A percentile compares a stretch with the other conserved stretches of the same genome.
Evolutionary conservation across 1,139 yeast species (phyloP).

Genomic region (Scheffersomyces lignicola): DNA sequence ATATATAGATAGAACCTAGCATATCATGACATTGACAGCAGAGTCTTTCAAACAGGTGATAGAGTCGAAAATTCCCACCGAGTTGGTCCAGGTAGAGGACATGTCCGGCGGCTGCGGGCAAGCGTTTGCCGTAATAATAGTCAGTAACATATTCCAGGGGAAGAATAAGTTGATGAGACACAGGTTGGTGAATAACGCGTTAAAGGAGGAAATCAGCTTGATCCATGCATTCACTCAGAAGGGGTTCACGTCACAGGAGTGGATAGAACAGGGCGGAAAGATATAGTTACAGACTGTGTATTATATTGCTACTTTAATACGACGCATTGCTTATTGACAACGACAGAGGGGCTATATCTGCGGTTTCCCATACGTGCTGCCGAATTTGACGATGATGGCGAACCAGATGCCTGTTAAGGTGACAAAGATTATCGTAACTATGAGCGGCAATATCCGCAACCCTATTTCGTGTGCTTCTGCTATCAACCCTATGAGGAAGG

Average conservation of each 20-base stretch:
- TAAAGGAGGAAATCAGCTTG: constrained; percentile 77
- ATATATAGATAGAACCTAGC: too few species aligned
- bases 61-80: constrained; percentile 50
- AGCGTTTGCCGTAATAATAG: constrained; percentile 84
- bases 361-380: constrained; percentile 15
- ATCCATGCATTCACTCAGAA: constrained; percentile 97
- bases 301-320: too few species aligned
- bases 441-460: constrained; percentile 32
- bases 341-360: neutral
- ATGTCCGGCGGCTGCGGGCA: constrained; percentile 89
- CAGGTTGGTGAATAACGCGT: constrained; percentile 74
- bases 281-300: constrained; percentile 7
- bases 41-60: constrained; percentile 49
- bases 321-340: neutral
- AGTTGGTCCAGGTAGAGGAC: constrained; percentile 62
- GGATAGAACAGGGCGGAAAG: constrained; percentile 50
- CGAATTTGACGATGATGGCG: constrained; percentile 19
- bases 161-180: constrained; percentile 87
- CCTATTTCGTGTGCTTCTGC: constrained; percentile 39
- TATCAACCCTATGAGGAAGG: constrained; percentile 58
- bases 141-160: constrained; percentile 67
- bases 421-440: constrained; percentile 27
- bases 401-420: constrained; percentile 31
- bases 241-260: constrained; percentile 72
- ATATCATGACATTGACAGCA: constrained; percentile 42